Conservation (phyloP, 208 protist genomes). For the Trypanosoma theileri region DNA sequence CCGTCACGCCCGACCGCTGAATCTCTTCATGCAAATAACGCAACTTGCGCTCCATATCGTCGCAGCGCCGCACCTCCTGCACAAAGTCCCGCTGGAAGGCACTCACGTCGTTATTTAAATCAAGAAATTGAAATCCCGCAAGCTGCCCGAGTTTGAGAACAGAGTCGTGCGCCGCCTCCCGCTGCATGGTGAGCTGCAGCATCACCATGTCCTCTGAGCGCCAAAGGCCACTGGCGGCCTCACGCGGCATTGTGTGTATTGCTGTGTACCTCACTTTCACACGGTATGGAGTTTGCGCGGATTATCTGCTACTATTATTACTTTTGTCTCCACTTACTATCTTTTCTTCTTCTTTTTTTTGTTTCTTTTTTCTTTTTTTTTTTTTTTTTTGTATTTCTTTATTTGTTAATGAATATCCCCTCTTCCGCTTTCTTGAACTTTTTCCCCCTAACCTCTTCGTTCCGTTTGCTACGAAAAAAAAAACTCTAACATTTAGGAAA, state of each 20-base stretch:
- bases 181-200: constrained; percentile 96
- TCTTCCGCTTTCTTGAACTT: not conserved
- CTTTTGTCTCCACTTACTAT: not conserved
- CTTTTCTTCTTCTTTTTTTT: not conserved
- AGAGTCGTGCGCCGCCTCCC: constrained; percentile 96
- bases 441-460: not conserved
- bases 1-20: constrained; percentile 61
- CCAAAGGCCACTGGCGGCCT: constrained; percentile 91
- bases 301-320: not conserved
- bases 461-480: not conserved
- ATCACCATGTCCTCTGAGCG: constrained; percentile 97
- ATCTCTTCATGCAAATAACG: constrained; percentile 94
- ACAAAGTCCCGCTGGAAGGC: constrained; percentile 97
- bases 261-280: not conserved
- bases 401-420: not conserved
- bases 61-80: constrained; percentile 95
- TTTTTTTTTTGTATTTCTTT: not conserved
- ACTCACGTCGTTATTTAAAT: constrained; percentile 94
- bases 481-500: constrained; percentile 2
- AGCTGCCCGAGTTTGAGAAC: constrained; percentile 96
- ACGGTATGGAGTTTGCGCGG: not conserved
- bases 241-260: constrained; percentile 51
- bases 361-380: constrained; percentile 5
- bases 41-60: constrained; percentile 97
- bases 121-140: constrained; percentile 95